phyloP scores from a whole-genome alignment of 1,284 basidiomycete species.

The Rhodotorula sp. region DNA sequence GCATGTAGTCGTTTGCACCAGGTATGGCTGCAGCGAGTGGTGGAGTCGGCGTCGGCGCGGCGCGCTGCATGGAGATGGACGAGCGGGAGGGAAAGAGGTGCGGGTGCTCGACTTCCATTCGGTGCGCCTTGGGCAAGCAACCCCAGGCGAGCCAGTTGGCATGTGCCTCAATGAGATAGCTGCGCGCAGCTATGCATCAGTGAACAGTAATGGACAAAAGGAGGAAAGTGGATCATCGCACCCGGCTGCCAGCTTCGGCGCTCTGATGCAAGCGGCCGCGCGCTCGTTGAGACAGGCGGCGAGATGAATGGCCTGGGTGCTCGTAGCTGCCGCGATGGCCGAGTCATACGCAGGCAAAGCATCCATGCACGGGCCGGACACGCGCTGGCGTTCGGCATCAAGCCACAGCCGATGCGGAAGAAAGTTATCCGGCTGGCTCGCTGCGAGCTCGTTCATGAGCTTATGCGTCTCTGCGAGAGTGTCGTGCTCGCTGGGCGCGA shows the following conservation, averaged over 20 bases:
- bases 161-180: conserved; percentile 35
- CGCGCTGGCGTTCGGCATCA: conserved; percentile 23
- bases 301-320: conserved; percentile 6
- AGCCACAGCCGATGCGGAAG: conserved; percentile 33
- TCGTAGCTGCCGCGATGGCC: conserved; percentile 25
- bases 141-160: conserved; percentile 32
- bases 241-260: conserved; percentile 23
- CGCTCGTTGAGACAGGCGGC: conserved; percentile 36
- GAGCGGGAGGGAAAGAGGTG: conserved; percentile 9
- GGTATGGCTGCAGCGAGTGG: neutral
- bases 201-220: rapidly evolving
- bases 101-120: conserved; percentile 17
- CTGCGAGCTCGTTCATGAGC: conserved; percentile 16
- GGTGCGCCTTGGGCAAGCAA: conserved; percentile 21
- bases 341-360: conserved; percentile 21
- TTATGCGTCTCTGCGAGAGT: conserved; percentile 3
- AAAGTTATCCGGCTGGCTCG: conserved; percentile 23
- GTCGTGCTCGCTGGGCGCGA: conserved; percentile 65
- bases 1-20: neutral
- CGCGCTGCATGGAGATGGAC: neutral
- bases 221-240: neutral
- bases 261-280: conserved; percentile 20
- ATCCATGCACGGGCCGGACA: neutral
- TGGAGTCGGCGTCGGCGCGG: neutral
- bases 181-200: neutral